A percentile compares a stretch with the other conserved stretches of the same genome.
phyloP scores from a whole-genome alignment of 768 basidiomycete species.

The Lentinula sp. region DNA sequence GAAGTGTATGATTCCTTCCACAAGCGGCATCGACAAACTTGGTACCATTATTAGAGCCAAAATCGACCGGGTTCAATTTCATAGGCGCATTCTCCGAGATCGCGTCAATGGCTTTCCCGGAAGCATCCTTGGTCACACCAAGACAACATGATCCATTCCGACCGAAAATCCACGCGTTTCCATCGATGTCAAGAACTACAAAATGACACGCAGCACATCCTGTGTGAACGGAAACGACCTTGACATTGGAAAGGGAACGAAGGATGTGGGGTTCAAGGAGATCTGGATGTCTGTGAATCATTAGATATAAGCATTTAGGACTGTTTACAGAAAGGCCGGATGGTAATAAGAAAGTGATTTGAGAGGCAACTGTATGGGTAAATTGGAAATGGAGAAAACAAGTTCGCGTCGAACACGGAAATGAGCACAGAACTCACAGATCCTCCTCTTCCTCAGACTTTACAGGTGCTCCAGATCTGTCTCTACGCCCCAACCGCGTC shows the following conservation, averaged over 20 bases:
- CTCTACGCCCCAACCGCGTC: slow-evolving; percentile 74
- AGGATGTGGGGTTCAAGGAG: slow-evolving; percentile 85
- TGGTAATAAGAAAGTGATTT: background rate
- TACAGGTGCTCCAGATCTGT: slow-evolving; percentile 44
- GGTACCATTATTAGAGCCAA: slow-evolving; percentile 53
- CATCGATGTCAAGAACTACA: slow-evolving; percentile 66
- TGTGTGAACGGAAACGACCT: slow-evolving; percentile 64
- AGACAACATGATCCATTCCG: slow-evolving; percentile 69
- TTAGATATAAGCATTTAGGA: background rate
- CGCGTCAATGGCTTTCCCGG: slow-evolving; percentile 16
- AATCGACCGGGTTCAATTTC: slow-evolving; percentile 47
- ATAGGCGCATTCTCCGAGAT: slow-evolving; percentile 75
- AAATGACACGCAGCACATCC: slow-evolving; percentile 75
- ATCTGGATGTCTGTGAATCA: slow-evolving; percentile 57
- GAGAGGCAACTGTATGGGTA: background rate
- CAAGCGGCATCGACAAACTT: slow-evolving; percentile 79
- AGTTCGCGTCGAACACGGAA: background rate
- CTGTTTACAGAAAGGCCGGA: background rate
- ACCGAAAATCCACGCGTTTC: slow-evolving; percentile 87
- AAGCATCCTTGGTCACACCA: slow-evolving; percentile 50
- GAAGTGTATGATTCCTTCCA: slow-evolving; percentile 75
- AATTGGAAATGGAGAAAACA: background rate
- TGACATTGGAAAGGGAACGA: slow-evolving; percentile 80
- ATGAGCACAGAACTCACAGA: background rate
- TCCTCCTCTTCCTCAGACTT: slow-evolving; percentile 34